These are phyloP conservation scores for Xylaria sp. DNA, from an alignment of 2,329 filamentous ascomycete species.

Conservation along the genomic window DNA sequence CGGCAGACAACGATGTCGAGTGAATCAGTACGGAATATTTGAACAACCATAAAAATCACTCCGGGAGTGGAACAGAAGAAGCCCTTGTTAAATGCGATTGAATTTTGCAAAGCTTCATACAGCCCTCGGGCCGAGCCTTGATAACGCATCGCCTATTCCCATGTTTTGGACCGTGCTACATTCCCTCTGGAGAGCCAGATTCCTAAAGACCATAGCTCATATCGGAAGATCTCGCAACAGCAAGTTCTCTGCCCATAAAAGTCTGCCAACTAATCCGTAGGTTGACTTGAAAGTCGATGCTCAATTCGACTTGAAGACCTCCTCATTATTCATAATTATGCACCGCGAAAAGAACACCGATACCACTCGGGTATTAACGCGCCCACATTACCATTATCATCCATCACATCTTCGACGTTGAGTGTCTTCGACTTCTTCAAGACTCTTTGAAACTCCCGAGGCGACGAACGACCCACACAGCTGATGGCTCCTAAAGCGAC, in stretches of 20 bases:
- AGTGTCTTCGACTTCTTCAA: not conserved
- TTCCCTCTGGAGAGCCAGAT: not conserved
- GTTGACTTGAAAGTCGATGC: not conserved
- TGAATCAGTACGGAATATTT: too few relatives aligned
- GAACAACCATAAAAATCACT: too few relatives aligned
- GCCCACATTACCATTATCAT: conserved; percentile 12
- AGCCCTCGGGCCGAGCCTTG: not conserved
- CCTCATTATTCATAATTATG: conserved; percentile 4
- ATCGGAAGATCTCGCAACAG: not conserved
- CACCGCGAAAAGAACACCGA: conserved; percentile 1
- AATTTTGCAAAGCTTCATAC: too few relatives aligned
- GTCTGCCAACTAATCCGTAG: too few relatives aligned
- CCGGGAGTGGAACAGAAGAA: too few relatives aligned
- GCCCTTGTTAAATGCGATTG: too few relatives aligned
- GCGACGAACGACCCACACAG: not conserved
- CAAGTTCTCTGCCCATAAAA: not conserved
- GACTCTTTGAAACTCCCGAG: not conserved
- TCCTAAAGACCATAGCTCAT: not conserved
- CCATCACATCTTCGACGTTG: not conserved
- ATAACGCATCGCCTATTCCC: not conserved
- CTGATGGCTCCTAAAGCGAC: not conserved
- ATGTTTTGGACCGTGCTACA: not conserved
- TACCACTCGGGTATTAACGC: conserved; percentile 8
- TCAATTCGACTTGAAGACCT: not conserved
- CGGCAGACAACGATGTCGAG: too few relatives aligned